Percentiles rank a stretch among this genome's conserved stretches.
Conservation (phyloP, 768 basidiomycete species). For the Paxillus rubicundulus region DNA sequence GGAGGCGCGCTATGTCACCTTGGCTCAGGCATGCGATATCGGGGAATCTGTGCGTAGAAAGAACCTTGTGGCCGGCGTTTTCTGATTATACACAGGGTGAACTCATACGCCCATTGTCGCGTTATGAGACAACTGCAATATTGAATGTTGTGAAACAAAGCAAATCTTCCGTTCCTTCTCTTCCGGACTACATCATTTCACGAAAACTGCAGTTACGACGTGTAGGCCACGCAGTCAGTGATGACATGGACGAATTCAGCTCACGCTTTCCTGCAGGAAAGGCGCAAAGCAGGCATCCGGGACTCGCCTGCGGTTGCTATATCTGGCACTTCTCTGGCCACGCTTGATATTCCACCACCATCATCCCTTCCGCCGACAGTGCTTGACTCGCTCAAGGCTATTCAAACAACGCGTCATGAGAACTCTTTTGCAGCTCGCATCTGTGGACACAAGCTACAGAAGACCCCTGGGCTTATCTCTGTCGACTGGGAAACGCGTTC, state of each 20-base stretch:
- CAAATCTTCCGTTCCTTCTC: slow-evolving; percentile 16
- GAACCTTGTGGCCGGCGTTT: neutral
- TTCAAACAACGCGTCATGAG: slow-evolving; percentile 62
- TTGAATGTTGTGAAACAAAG: slow-evolving; percentile 22
- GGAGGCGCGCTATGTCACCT: slow-evolving; percentile 27
- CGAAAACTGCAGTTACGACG: slow-evolving; percentile 48
- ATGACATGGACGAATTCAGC: neutral
- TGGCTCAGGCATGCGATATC: slow-evolving; percentile 14
- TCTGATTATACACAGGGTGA: slow-evolving; percentile 29
- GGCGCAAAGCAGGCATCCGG: slow-evolving; percentile 13
- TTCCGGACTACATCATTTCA: slow-evolving; percentile 34
- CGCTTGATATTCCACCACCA: slow-evolving; percentile 29
- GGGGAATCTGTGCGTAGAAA: slow-evolving; percentile 14
- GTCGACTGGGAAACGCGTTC: slow-evolving; percentile 71
- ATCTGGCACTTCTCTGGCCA: slow-evolving; percentile 11
- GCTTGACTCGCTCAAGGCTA: slow-evolving; percentile 51
- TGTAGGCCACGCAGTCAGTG: slow-evolving; percentile 7
- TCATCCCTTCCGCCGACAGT: slow-evolving; percentile 31
- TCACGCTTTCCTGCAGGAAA: slow-evolving; percentile 17
- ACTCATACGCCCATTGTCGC: slow-evolving; percentile 40
- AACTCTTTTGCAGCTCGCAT: slow-evolving; percentile 67
- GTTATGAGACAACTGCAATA: slow-evolving; percentile 39
- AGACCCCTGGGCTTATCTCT: slow-evolving; percentile 41
- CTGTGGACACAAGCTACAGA: slow-evolving; percentile 37
- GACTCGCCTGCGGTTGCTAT: neutral